phyloP scores from a whole-genome alignment of 345 rosid species.

The Ricinus communis region DNA sequence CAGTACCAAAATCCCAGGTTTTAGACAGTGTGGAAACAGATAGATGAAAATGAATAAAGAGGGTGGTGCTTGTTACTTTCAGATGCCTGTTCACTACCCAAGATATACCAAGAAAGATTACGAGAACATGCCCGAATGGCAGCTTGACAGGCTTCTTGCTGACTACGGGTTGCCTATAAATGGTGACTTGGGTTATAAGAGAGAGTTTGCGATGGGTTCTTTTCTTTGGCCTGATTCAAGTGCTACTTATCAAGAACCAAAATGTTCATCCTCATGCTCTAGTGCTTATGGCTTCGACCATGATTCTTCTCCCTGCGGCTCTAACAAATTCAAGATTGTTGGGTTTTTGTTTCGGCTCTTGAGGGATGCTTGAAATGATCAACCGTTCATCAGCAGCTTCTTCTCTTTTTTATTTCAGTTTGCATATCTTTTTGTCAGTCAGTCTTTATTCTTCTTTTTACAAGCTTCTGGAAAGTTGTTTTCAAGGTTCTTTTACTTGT shows the following conservation, averaged over 20 bases:
- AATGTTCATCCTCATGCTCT: not conserved
- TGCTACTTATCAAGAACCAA: not conserved
- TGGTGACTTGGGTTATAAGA: constrained; percentile 42
- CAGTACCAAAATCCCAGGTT: too few species aligned
- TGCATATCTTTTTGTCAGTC: too few species aligned
- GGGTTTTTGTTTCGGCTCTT: not conserved
- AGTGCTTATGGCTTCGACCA: not conserved
- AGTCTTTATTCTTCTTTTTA: too few species aligned
- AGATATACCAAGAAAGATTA: constrained; percentile 51
- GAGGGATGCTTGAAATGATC: not conserved
- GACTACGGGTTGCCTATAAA: constrained; percentile 44
- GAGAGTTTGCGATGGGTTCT: constrained; percentile 53
- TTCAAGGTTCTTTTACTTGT: too few species aligned
- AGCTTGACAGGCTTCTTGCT: constrained; percentile 53
- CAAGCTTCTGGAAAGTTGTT: too few species aligned
- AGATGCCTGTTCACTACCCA: constrained; percentile 69
- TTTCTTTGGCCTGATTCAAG: constrained; percentile 48
- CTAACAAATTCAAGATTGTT: not conserved
- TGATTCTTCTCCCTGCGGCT: not conserved
- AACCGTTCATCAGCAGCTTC: not conserved
- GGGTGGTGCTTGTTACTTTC: constrained; percentile 26
- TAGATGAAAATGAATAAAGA: constrained; percentile 22
- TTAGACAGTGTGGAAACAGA: too few species aligned
- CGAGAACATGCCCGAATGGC: constrained; percentile 57
- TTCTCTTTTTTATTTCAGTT: too few species aligned